Evolutionary conservation across 2,329 filamentous ascomycete genomes (phyloP).

Genomic region (Cercospora brassicicola): DNA sequence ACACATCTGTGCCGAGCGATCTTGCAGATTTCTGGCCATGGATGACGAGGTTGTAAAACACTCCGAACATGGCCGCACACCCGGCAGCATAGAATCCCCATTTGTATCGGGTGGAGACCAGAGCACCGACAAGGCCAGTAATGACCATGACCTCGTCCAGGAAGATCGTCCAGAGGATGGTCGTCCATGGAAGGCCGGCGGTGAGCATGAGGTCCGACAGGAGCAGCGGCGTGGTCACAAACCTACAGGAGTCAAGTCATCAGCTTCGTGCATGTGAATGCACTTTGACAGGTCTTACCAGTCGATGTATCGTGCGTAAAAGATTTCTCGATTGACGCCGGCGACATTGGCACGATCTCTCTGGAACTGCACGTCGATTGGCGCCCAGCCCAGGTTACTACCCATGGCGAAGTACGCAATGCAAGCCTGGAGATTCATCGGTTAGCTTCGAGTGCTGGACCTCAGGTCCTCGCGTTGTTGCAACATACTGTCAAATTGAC

Average conservation of each 20-base stretch:
- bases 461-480: background rate
- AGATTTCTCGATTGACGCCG: slow-evolving; percentile 58
- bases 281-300: slow-evolving; percentile 44
- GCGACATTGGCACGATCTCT: slow-evolving; percentile 45
- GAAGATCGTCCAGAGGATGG: slow-evolving; percentile 60
- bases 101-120: slow-evolving; percentile 61
- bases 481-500: slow-evolving; percentile 51
- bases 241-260: slow-evolving; percentile 21
- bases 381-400: slow-evolving; percentile 60
- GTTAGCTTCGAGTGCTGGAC: background rate
- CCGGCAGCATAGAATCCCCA: slow-evolving; percentile 48
- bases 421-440: slow-evolving; percentile 41
- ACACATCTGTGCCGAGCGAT: slow-evolving; percentile 52
- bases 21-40: slow-evolving; percentile 56
- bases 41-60: slow-evolving; percentile 49
- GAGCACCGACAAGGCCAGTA: slow-evolving; percentile 61
- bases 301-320: slow-evolving; percentile 64
- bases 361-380: slow-evolving; percentile 59
- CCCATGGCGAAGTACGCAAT: slow-evolving; percentile 65
- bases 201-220: slow-evolving; percentile 61
- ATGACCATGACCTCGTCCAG: slow-evolving; percentile 64
- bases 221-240: slow-evolving; percentile 61
- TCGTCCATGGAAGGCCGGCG: slow-evolving; percentile 61
- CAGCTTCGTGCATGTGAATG: background rate
- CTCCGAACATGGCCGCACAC: slow-evolving; percentile 52